Conservation (phyloP, 345 rosid species). For the Durio zibethinus region DNA sequence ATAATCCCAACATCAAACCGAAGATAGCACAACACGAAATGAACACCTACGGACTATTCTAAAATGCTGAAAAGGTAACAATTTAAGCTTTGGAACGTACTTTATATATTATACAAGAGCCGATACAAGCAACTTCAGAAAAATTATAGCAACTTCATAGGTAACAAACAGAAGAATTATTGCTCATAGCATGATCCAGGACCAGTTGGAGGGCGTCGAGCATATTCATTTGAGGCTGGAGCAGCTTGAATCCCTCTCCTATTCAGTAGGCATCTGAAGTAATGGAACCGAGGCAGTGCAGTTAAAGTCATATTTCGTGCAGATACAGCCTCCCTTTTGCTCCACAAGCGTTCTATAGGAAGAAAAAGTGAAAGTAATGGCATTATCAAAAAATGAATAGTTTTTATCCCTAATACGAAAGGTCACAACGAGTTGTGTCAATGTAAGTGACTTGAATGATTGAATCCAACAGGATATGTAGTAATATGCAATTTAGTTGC, state of each 20-base stretch:
- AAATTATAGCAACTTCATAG: neutral
- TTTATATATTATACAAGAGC: neutral
- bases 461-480: neutral
- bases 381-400: neutral
- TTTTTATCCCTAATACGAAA: too few relatives aligned
- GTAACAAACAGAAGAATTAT: constrained; percentile 24
- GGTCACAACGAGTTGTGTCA: too few relatives aligned
- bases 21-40: neutral
- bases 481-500: neutral
- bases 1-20: neutral
- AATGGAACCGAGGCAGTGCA: constrained; percentile 64
- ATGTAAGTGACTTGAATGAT: neutral
- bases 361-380: neutral
- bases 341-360: constrained; percentile 74
- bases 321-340: constrained; percentile 56
- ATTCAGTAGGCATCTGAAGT: constrained; percentile 88
- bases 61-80: neutral
- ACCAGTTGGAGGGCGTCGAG: constrained; percentile 59
- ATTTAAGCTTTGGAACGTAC: neutral
- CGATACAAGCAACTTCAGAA: neutral
- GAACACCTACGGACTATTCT: neutral
- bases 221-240: constrained; percentile 59
- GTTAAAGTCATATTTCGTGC: constrained; percentile 42
- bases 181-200: constrained; percentile 84
- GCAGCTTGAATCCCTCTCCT: constrained; percentile 80